Base-by-base conservation (phyloP, 2,329 filamentous ascomycete genomes). In the Ophiosphaerella korrae region DNA sequence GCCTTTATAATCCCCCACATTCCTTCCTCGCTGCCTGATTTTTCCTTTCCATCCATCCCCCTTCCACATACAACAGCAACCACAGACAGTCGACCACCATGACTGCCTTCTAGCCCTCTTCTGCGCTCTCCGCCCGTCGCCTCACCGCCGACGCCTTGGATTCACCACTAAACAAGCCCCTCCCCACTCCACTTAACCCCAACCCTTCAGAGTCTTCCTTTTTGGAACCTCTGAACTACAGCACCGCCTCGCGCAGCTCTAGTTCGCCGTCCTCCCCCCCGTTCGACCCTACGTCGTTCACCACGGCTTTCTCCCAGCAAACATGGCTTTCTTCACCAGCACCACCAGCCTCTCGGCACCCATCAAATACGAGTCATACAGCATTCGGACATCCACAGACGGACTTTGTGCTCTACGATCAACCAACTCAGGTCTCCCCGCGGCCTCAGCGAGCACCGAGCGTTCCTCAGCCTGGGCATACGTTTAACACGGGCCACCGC, bases 321-420 rank as follows among this genome's bases (percentile, higher is more conserved):
- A 68, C 82, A 92, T 92, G 89, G 89, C 88, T 82, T 86, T 84
- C 87, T 82, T 86, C 85, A 84, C 74, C 78, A 76, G 74, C 78
- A 75, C 69, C 77, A 71, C 67, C 75, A 76, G 74, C 78, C 75
- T 72, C 73, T 75, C 71, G 77, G 75, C 77, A 78, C 74, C 80
- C 77, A 74, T 78, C 80, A 64, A 69, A 64, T 62, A 69, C 66
- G 53, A 65, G 66, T 65, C 67, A 74, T 70, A 72, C 71, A 65
- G 72, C 70, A 66, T 78, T 77, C 74, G 74, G 68, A 49, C 73
- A 50, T 57, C 80, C 76, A 50, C 83, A 83, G 70, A 82, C 87
- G 81, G 88, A 92, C 86, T 92, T 92, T 75, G 86, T 89, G 78
- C 84, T 92, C 81, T 90, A 87, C 86, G 76, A 82, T 66, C 77